A percentile compares a stretch with the other conserved stretches of the same genome.
Conservation (phyloP, 352 stramenopile species). For the Thalassiosira ordinaria region DNA sequence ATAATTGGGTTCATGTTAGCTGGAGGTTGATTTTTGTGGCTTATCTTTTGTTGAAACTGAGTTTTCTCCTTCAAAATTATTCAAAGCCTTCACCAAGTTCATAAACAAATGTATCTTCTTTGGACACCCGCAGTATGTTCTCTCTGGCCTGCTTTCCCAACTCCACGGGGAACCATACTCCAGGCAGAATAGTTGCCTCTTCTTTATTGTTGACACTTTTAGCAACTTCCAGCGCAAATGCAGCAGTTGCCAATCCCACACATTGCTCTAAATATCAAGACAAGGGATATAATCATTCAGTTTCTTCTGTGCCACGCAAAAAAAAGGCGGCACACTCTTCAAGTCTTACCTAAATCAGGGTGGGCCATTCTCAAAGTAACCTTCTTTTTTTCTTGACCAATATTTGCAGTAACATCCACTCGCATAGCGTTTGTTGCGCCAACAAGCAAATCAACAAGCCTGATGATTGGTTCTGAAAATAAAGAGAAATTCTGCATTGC, state of each 20-base stretch:
- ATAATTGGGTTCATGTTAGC: too few species aligned
- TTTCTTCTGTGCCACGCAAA: too few species aligned
- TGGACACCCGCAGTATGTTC: constrained; percentile 54
- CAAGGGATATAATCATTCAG: too few species aligned
- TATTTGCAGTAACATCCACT: constrained; percentile 45
- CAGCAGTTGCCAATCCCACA: constrained; percentile 66
- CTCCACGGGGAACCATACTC: constrained; percentile 57
- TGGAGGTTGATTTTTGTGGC: too few species aligned
- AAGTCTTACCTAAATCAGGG: constrained; percentile 70
- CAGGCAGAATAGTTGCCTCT: constrained; percentile 30
- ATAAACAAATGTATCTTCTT: constrained; percentile 58
- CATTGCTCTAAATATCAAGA: too few species aligned
- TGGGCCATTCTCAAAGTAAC: constrained; percentile 60
- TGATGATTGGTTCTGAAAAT: constrained; percentile 70
- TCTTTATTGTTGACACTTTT: constrained; percentile 15
- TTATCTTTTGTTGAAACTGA: too few species aligned
- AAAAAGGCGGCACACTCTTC: too few species aligned
- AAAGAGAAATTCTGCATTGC: constrained; percentile 62
- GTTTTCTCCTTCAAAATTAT: too few species aligned
- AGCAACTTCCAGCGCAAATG: constrained; percentile 63
- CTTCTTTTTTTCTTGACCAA: constrained; percentile 7
- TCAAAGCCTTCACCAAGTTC: constrained; percentile 31
- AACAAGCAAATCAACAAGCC: constrained; percentile 63
- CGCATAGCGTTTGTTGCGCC: constrained; percentile 70
- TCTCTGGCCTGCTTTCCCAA: constrained; percentile 42